A percentile compares a stretch with the other conserved stretches of the same genome.
Evolutionary conservation across 2,329 filamentous ascomycete species (phyloP).

Genomic region (Ophiostoma tasmaniense): DNA sequence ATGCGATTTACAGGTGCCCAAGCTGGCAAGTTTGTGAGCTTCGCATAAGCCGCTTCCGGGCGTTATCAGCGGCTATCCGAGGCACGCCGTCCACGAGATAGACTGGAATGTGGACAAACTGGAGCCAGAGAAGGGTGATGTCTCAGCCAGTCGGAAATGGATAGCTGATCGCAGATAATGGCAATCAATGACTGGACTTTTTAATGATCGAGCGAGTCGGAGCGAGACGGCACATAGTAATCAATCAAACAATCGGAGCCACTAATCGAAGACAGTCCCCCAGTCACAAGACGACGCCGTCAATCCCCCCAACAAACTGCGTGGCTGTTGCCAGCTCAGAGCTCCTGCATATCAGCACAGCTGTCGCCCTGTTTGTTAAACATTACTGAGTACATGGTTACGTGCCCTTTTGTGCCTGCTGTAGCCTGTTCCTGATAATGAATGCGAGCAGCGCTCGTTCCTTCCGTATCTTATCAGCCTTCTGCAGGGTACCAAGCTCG

Average conservation of each 20-base stretch:
- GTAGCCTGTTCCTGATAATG: background rate
- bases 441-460: background rate
- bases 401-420: background rate
- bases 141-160: background rate
- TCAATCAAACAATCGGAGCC: background rate
- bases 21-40: background rate
- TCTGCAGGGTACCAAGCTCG: background rate
- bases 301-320: background rate
- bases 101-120: background rate
- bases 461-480: background rate
- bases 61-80: background rate
- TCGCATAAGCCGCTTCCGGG: background rate
- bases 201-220: background rate
- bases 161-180: background rate
- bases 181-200: too few species aligned
- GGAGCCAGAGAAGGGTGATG: background rate
- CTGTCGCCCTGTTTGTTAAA: background rate
- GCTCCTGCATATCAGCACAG: background rate
- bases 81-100: background rate
- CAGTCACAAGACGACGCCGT: background rate
- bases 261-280: background rate
- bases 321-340: conserved; percentile 7
- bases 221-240: background rate
- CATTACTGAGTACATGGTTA: too few species aligned
- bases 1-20: background rate